These are phyloP conservation scores for Kalaharituber pfeilii DNA, from an alignment of 2,329 filamentous ascomycete genomes.

Conservation along the genomic window DNA sequence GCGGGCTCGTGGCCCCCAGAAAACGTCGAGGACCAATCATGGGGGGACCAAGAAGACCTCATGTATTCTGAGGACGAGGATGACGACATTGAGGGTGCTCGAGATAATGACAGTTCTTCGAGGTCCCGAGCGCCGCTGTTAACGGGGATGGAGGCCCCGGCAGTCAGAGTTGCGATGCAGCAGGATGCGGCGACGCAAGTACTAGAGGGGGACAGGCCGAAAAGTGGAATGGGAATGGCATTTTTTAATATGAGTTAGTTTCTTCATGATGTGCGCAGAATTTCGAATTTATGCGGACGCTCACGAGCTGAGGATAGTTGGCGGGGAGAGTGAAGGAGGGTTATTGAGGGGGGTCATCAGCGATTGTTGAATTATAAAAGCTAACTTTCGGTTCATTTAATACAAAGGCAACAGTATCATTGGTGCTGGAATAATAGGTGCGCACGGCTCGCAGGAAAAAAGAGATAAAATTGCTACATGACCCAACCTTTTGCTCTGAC, in stretches of 20 bases:
- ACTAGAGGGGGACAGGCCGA: slow-evolving; percentile 47
- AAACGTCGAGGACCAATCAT: slow-evolving; percentile 22
- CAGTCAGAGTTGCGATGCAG: slow-evolving; percentile 49
- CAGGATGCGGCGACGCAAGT: slow-evolving; percentile 34
- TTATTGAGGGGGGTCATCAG: not conserved
- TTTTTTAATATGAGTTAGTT: slow-evolving; percentile 83
- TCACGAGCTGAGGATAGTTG: no score
- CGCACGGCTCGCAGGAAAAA: not conserved
- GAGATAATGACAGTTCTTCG: slow-evolving; percentile 23
- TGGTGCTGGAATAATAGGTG: slow-evolving; percentile 48
- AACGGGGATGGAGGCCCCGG: slow-evolving; percentile 68
- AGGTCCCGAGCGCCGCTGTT: slow-evolving; percentile 45
- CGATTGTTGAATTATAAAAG: no score
- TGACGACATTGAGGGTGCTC: slow-evolving; percentile 24
- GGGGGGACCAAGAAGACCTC: slow-evolving; percentile 45
- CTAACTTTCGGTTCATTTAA: no score
- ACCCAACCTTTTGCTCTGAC: not conserved
- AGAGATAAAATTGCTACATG: not conserved
- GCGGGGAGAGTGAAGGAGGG: not conserved
- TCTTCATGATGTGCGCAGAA: no score
- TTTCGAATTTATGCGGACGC: no score
- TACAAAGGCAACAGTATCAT: slow-evolving; percentile 76
- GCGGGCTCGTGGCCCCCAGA: not conserved
- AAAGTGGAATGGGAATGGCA: slow-evolving; percentile 67
- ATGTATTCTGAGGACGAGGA: slow-evolving; percentile 25